These are phyloP conservation scores for Cryptococcus jaspeensis DNA, from an alignment of 1,284 basidiomycete species.

Conservation along the genomic window DNA sequence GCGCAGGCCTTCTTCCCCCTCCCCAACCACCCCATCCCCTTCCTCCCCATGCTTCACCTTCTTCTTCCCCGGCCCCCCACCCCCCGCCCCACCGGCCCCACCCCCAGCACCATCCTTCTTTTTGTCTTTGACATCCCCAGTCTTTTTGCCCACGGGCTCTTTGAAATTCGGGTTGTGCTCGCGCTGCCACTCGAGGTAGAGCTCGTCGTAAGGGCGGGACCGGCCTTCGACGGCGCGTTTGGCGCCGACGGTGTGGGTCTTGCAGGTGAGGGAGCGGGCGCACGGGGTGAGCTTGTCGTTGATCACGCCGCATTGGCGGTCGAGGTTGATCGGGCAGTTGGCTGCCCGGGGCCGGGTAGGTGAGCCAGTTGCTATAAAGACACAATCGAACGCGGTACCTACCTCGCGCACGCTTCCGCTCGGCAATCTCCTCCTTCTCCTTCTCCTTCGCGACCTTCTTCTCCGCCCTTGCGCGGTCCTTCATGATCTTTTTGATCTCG, in stretches of 20 bases:
- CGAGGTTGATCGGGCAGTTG: slow-evolving; percentile 74
- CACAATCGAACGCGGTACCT: slow-evolving; percentile 14
- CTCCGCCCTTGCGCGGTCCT: slow-evolving; percentile 54
- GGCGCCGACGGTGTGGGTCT: slow-evolving; percentile 95
- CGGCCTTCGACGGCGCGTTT: slow-evolving; percentile 90
- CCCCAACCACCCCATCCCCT: slow-evolving; percentile 22
- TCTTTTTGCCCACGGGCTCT: slow-evolving; percentile 79
- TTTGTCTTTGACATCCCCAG: slow-evolving; percentile 48
- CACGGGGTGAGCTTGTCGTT: slow-evolving; percentile 93
- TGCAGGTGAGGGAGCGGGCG: slow-evolving; percentile 95
- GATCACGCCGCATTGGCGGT: slow-evolving; percentile 95
- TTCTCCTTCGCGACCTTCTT: slow-evolving; percentile 68
- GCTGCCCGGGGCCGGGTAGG: slow-evolving; percentile 23
- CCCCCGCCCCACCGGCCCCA: slow-evolving; percentile 10
- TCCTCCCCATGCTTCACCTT: slow-evolving; percentile 57
- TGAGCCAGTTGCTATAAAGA: background rate
- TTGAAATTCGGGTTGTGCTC: slow-evolving; percentile 89
- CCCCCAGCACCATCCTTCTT: slow-evolving; percentile 16
- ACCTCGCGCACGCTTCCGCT: slow-evolving; percentile 73
- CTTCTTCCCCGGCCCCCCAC: slow-evolving; percentile 8
- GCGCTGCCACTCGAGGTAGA: slow-evolving; percentile 89
- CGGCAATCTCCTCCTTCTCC: slow-evolving; percentile 50
- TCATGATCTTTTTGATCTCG: slow-evolving; percentile 43
- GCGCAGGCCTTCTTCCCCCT: slow-evolving; percentile 70
- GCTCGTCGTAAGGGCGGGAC: slow-evolving; percentile 78